phyloP scores from a whole-genome alignment of 306 rosid species.

The Vicia villosa region DNA sequence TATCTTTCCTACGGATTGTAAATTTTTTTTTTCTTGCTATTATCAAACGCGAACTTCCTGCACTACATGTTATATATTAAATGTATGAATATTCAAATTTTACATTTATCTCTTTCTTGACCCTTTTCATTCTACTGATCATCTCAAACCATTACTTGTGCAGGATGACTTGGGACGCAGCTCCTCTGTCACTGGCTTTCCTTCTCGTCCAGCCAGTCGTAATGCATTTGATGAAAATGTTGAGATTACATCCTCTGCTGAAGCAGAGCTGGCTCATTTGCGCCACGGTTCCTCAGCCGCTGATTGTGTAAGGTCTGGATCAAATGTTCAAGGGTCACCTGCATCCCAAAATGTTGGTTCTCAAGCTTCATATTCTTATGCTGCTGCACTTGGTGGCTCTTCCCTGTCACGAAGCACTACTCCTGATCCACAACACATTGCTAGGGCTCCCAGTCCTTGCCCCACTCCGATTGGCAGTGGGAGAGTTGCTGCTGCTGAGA shows the following conservation, averaged over 20 bases:
- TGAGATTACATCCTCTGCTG: slow-evolving; percentile 61
- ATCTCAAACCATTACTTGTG: slow-evolving; percentile 31
- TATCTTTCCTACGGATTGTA: not conserved
- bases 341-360: slow-evolving; percentile 58
- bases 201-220: slow-evolving; percentile 89
- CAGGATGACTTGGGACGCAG: slow-evolving; percentile 87
- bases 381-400: slow-evolving; percentile 89
- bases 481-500: slow-evolving; percentile 60
- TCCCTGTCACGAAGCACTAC: slow-evolving; percentile 90
- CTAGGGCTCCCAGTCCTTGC: slow-evolving; percentile 97
- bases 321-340: slow-evolving; percentile 65
- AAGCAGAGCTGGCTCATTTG: slow-evolving; percentile 65
- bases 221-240: slow-evolving; percentile 84
- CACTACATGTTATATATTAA: not conserved
- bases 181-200: slow-evolving; percentile 56
- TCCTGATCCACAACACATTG: slow-evolving; percentile 85
- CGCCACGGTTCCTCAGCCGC: slow-evolving; percentile 53
- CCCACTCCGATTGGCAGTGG: slow-evolving; percentile 94
- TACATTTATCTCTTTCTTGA: not conserved
- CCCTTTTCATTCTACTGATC: not conserved
- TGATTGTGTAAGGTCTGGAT: slow-evolving; percentile 54
- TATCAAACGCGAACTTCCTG: not conserved
- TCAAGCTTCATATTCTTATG: slow-evolving; percentile 72
- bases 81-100: not conserved
- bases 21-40: not conserved